These are phyloP conservation scores for Sporothrix luriei DNA, from an alignment of 2,329 filamentous ascomycete genomes.

Conservation along the genomic window DNA sequence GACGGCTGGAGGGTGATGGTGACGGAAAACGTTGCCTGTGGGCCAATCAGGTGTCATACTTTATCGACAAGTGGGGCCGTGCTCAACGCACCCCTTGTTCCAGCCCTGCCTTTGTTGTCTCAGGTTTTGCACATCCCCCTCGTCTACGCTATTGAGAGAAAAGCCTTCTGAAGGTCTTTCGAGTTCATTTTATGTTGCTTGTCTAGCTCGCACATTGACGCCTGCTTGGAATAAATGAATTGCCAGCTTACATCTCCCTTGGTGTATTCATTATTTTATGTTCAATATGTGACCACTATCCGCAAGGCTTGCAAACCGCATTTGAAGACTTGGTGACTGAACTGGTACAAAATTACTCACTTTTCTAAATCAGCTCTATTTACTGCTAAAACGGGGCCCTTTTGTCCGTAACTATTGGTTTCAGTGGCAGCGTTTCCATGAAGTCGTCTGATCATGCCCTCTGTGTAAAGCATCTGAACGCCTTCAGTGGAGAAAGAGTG, in stretches of 20 bases:
- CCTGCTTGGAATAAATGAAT: too few relatives aligned
- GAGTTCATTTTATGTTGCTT: too few relatives aligned
- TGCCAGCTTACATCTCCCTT: not conserved
- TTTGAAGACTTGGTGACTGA: too few relatives aligned
- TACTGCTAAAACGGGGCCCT: too few relatives aligned
- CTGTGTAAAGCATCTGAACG: not conserved
- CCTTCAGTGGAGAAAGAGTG: not conserved
- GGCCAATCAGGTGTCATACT: slow-evolving; percentile 29
- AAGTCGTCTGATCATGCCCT: not conserved
- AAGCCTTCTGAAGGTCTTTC: too few relatives aligned
- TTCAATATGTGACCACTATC: not conserved
- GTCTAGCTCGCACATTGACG: too few relatives aligned
- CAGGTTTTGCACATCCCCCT: slow-evolving; percentile 25
- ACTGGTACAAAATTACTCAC: too few relatives aligned
- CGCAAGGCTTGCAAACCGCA: not conserved
- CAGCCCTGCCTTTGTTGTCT: slow-evolving; percentile 16
- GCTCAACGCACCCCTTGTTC: slow-evolving; percentile 17
- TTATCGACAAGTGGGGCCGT: slow-evolving; percentile 16
- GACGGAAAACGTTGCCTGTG: not conserved
- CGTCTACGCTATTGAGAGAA: not conserved
- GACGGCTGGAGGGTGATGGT: not conserved
- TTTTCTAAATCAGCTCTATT: too few relatives aligned
- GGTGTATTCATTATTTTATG: not conserved
- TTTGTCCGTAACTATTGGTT: not conserved
- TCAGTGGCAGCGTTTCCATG: not conserved